Percentiles rank a stretch among this genome's conserved stretches.
Conservation (phyloP, 441 rosid species). For the Gossypium lobatum region DNA sequence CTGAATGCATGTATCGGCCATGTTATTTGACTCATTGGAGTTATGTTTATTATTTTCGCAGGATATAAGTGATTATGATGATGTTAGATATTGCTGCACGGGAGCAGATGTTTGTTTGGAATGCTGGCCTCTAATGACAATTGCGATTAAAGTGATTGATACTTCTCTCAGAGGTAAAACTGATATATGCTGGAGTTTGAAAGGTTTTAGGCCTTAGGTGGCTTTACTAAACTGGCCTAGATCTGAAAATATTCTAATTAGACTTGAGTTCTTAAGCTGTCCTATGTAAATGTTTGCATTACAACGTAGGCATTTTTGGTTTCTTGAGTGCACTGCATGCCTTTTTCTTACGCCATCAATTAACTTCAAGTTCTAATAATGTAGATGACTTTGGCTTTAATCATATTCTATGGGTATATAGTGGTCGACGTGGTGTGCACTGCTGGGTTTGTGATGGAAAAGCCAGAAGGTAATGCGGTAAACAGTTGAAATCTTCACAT, state of each 20-base stretch:
- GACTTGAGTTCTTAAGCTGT: neutral
- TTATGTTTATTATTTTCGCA: conserved; percentile 25
- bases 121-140: conserved; percentile 95
- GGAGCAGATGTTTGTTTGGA: conserved; percentile 89
- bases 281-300: neutral
- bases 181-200: neutral
- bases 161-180: conserved; percentile 64
- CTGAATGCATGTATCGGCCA: neutral
- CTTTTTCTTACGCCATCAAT: neutral
- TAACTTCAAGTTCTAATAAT: conserved; percentile 11
- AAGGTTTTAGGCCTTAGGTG: neutral
- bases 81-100: conserved; percentile 86
- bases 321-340: neutral
- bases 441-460: conserved; percentile 97
- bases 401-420: conserved; percentile 88
- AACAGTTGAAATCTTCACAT: neutral
- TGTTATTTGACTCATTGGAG: conserved; percentile 22
- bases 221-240: neutral
- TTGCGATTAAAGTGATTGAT: conserved; percentile 88
- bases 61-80: conserved; percentile 95
- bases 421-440: conserved; percentile 98
- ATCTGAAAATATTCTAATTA: neutral
- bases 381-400: conserved; percentile 90
- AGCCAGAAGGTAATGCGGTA: conserved; percentile 66
- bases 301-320: neutral